Evolutionary conservation across 164 flowering plant species (phyloP).

Genomic region (Amborella trichopoda): DNA sequence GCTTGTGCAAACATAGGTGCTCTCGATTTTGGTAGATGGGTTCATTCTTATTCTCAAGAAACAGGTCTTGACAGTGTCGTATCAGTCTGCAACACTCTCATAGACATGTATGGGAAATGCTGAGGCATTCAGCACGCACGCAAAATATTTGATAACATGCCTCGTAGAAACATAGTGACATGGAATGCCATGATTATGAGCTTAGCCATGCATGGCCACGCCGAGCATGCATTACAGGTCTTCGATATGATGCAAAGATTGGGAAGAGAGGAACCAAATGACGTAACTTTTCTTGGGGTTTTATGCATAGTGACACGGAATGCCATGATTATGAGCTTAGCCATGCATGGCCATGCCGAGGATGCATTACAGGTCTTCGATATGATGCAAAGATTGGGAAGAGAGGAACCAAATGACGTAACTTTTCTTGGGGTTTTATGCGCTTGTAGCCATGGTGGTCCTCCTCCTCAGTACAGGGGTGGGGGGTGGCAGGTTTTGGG

Average conservation of each 20-base stretch:
- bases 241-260: constrained; percentile 29
- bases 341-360: constrained; percentile 38
- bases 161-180: constrained; percentile 21
- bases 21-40: constrained; percentile 36
- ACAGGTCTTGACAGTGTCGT: constrained; percentile 7
- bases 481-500: no score
- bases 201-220: constrained; percentile 47
- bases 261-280: constrained; percentile 24
- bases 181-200: constrained; percentile 48
- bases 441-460: no score
- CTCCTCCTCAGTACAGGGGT: no score
- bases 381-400: constrained; percentile 19
- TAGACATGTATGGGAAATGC: constrained; percentile 47
- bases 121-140: constrained; percentile 33
- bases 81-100: constrained; percentile 24
- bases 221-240: constrained; percentile 30
- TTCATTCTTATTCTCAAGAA: constrained; percentile 19
- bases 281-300: constrained; percentile 50
- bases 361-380: constrained; percentile 39
- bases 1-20: constrained; percentile 37
- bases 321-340: constrained; percentile 36
- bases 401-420: constrained; percentile 31
- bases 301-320: constrained; percentile 38
- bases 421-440: constrained; percentile 48
- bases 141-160: constrained; percentile 21